A percentile compares a stretch with the other conserved stretches of the same genome.
Evolutionary conservation across 139 green algal species (phyloP).

Genomic region (Parachlorella kessleri): DNA sequence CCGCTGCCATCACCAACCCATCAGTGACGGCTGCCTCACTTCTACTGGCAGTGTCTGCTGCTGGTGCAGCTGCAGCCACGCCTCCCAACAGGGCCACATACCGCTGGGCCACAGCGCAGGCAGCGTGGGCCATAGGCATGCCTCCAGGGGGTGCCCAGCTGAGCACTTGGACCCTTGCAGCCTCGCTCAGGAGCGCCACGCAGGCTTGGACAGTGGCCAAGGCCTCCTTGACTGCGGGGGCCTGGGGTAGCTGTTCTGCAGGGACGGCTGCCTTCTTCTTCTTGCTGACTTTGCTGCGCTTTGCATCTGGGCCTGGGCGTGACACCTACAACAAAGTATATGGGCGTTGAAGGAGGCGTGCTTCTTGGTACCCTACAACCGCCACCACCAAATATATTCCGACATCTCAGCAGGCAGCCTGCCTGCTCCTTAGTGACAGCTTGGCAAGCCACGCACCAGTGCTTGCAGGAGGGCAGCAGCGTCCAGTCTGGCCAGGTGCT

Average conservation of each 20-base stretch:
- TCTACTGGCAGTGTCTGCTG: not conserved
- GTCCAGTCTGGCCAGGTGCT: not conserved
- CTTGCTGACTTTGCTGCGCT: not conserved
- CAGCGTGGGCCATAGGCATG: not conserved
- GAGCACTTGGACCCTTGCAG: not conserved
- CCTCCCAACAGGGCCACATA: not conserved
- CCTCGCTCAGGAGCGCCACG: not conserved
- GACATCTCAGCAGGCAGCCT: too few species aligned
- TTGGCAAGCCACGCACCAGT: too few species aligned
- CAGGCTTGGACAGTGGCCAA: slow-evolving; percentile 4
- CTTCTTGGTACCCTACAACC: too few species aligned
- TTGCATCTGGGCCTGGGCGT: too few species aligned
- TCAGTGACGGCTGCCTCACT: not conserved
- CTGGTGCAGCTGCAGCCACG: not conserved
- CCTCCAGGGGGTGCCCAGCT: not conserved
- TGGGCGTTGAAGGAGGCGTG: too few species aligned
- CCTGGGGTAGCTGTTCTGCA: too few species aligned
- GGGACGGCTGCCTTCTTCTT: not conserved
- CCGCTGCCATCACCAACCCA: not conserved
- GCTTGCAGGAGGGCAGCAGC: not conserved
- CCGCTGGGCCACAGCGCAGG: not conserved
- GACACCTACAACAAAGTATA: too few species aligned
- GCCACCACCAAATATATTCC: too few species aligned
- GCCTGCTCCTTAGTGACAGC: too few species aligned
- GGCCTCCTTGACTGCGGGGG: slow-evolving; percentile 1